phyloP scores from a whole-genome alignment of 345 rosid genomes.

The Ailanthus altissimus region DNA sequence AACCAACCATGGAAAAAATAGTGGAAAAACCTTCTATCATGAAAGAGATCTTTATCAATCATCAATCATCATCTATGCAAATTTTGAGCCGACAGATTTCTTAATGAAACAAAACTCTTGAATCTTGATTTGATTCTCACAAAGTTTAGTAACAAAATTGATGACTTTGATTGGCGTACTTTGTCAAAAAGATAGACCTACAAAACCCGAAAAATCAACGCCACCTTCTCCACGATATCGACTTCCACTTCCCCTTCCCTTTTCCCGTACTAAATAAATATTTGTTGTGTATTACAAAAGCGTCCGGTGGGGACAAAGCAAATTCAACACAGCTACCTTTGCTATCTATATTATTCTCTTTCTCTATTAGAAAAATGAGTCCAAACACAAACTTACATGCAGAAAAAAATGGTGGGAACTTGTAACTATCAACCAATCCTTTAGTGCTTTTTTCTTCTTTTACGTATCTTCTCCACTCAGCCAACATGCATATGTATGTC shows the following conservation, averaged over 20 bases:
- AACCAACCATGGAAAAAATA: neutral
- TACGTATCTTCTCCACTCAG: slow-evolving; percentile 21
- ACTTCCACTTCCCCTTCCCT: too few species aligned
- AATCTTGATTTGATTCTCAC: neutral
- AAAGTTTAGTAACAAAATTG: slow-evolving; percentile 7
- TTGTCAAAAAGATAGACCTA: slow-evolving; percentile 6
- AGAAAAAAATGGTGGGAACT: slow-evolving; percentile 22
- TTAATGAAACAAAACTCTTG: neutral
- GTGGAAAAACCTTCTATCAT: neutral
- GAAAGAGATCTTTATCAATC: neutral
- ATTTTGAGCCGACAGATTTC: neutral
- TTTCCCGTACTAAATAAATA: neutral
- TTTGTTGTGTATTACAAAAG: neutral
- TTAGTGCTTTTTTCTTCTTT: neutral
- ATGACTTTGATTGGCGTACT: neutral
- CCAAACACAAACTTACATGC: slow-evolving; percentile 34
- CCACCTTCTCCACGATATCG: slow-evolving; percentile 24
- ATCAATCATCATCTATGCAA: neutral
- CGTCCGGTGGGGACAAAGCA: neutral
- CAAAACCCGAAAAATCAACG: neutral
- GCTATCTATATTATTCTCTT: slow-evolving; percentile 11
- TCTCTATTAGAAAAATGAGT: slow-evolving; percentile 6
- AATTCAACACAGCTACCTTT: slow-evolving; percentile 6
- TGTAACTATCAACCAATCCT: slow-evolving; percentile 18
- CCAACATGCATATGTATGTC: neutral